Conservation (phyloP, 768 basidiomycete genomes). For the Boletus sensibilis region DNA sequence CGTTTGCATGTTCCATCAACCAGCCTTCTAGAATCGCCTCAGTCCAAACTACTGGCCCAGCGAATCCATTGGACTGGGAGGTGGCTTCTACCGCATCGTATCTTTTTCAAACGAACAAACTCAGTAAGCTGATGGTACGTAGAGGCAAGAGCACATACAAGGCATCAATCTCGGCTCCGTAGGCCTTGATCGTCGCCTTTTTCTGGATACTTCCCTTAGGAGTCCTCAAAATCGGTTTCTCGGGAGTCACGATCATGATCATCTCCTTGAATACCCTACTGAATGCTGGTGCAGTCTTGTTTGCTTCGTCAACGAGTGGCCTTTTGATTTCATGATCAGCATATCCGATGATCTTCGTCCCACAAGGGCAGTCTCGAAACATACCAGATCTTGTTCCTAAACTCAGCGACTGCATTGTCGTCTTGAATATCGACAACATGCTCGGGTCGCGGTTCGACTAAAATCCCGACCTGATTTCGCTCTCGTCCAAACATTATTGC, state of each 20-base stretch:
- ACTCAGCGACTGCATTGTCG: slow-evolving; percentile 8
- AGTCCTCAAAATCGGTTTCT: slow-evolving; percentile 41
- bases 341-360: not conserved
- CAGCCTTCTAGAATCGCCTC: not conserved
- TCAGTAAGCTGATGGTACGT: not conserved
- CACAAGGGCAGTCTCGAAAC: not conserved
- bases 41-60: slow-evolving; percentile 6
- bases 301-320: slow-evolving; percentile 41
- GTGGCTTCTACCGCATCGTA: slow-evolving; percentile 4
- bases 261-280: slow-evolving; percentile 49
- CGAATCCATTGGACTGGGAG: not conserved
- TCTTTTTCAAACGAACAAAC: not conserved
- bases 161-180: slow-evolving; percentile 21
- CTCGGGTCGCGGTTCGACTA: slow-evolving; percentile 28
- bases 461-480: slow-evolving; percentile 29
- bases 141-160: slow-evolving; percentile 10
- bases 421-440: slow-evolving; percentile 14
- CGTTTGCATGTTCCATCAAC: slow-evolving; percentile 1
- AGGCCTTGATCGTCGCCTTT: slow-evolving; percentile 16
- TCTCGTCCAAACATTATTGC: slow-evolving; percentile 35
- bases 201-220: slow-evolving; percentile 28
- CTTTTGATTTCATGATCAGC: slow-evolving; percentile 15
- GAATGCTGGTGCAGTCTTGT: slow-evolving; percentile 36
- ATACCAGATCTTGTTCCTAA: slow-evolving; percentile 26
- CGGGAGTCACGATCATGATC: slow-evolving; percentile 42